phyloP scores from a whole-genome alignment of 148 eudicot species.

The Chenopodium suecicum region DNA sequence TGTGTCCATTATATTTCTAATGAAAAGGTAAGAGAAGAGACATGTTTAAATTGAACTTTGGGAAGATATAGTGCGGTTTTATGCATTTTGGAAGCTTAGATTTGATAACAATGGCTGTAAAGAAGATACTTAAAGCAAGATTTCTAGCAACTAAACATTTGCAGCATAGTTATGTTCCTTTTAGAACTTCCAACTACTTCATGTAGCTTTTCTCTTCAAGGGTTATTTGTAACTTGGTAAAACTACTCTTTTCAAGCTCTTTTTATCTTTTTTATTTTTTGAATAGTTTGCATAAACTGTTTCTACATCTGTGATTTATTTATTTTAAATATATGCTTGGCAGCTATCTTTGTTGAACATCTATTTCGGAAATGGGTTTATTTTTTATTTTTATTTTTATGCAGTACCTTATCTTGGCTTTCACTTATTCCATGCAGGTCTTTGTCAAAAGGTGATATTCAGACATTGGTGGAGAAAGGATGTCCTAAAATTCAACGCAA shows the following conservation, averaged over 20 bases:
- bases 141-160: too few species aligned
- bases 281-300: too few species aligned
- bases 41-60: not conserved
- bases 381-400: not conserved
- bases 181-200: too few species aligned
- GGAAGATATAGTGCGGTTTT: too few species aligned
- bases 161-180: too few species aligned
- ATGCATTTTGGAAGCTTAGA: not conserved
- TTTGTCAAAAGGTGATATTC: slow-evolving; percentile 61
- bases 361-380: not conserved
- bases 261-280: too few species aligned
- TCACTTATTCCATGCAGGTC: slow-evolving; percentile 44
- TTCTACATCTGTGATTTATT: too few species aligned
- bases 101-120: not conserved
- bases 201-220: too few species aligned
- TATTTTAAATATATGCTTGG: not conserved
- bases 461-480: slow-evolving; percentile 60
- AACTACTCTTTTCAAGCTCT: too few species aligned
- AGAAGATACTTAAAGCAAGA: too few species aligned
- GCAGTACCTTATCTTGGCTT: not conserved
- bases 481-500: slow-evolving; percentile 83
- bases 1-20: not conserved
- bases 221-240: too few species aligned
- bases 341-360: not conserved
- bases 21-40: not conserved